These are phyloP conservation scores for Neonectria punicea DNA, from an alignment of 2,329 filamentous ascomycete species.

Conservation along the genomic window DNA sequence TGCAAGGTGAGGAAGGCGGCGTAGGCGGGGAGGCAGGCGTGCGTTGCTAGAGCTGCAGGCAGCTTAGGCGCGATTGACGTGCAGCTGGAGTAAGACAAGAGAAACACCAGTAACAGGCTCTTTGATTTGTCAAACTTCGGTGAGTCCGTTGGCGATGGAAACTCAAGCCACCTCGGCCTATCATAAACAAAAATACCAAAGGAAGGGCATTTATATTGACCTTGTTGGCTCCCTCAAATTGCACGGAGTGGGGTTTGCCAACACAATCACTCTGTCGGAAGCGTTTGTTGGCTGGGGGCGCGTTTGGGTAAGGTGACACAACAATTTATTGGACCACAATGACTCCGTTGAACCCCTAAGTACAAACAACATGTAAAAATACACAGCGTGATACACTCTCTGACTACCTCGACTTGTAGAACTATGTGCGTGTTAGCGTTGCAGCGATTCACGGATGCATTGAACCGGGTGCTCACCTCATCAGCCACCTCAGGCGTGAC, in stretches of 20 bases:
- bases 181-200: neutral
- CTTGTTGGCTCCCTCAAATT: neutral
- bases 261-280: neutral
- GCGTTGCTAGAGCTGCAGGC: neutral
- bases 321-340: neutral
- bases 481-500: constrained; percentile 78
- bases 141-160: no score
- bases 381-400: constrained; percentile 5
- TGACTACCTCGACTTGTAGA: constrained; percentile 50
- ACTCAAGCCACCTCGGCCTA: neutral
- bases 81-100: neutral
- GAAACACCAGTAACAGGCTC: neutral
- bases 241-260: neutral
- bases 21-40: neutral
- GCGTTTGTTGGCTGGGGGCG: neutral
- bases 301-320: neutral
- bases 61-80: neutral
- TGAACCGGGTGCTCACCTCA: constrained; percentile 54
- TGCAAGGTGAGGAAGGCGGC: neutral
- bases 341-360: neutral
- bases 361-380: constrained; percentile 12
- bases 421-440: constrained; percentile 46
- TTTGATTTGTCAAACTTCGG: neutral
- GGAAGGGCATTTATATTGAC: neutral
- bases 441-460: neutral